Conservation (phyloP, 2,329 filamentous ascomycete species). For the Pseudogymnoascus sp. region DNA sequence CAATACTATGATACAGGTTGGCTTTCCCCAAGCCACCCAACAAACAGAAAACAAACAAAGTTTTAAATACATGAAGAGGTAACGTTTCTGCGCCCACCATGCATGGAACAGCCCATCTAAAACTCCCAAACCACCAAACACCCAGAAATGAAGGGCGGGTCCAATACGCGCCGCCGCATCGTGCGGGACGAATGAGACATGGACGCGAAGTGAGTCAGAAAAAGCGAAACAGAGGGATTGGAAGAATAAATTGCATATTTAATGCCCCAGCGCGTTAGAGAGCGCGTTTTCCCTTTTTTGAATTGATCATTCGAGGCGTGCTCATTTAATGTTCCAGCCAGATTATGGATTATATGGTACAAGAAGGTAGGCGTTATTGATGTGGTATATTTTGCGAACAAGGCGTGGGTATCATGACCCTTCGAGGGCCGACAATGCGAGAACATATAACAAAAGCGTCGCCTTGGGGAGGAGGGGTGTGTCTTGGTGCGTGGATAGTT, state of each 20-base stretch:
- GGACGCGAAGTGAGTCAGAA: slow-evolving; percentile 3
- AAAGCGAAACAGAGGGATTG: not conserved
- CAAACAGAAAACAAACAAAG: slow-evolving; percentile 6
- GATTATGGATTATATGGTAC: slow-evolving; percentile 10
- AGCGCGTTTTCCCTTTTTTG: not conserved
- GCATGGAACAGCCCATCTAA: slow-evolving; percentile 5
- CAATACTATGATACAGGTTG: slow-evolving; percentile 2
- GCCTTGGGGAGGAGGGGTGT: not conserved
- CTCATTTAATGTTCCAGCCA: slow-evolving; percentile 2
- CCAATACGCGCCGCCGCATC: not conserved
- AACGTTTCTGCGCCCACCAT: slow-evolving; percentile 5
- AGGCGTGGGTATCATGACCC: slow-evolving; percentile 11
- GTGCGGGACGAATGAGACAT: not conserved
- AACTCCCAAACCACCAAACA: slow-evolving; percentile 3
- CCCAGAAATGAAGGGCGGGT: not conserved
- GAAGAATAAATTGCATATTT: slow-evolving; percentile 1
- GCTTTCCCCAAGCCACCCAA: not conserved
- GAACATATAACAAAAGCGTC: slow-evolving; percentile 10
- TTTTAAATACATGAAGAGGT: slow-evolving; percentile 7
- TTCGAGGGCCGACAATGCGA: not conserved
- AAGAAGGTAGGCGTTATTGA: slow-evolving; percentile 10
- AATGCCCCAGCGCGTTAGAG: not conserved
- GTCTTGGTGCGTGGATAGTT: not conserved
- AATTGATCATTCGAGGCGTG: not conserved
- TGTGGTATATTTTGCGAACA: slow-evolving; percentile 7